Evolutionary conservation across 768 basidiomycete species (phyloP), one percentile per base, ranked within the genome.

Genomic region (Phlegmacium glaucopus): DNA sequence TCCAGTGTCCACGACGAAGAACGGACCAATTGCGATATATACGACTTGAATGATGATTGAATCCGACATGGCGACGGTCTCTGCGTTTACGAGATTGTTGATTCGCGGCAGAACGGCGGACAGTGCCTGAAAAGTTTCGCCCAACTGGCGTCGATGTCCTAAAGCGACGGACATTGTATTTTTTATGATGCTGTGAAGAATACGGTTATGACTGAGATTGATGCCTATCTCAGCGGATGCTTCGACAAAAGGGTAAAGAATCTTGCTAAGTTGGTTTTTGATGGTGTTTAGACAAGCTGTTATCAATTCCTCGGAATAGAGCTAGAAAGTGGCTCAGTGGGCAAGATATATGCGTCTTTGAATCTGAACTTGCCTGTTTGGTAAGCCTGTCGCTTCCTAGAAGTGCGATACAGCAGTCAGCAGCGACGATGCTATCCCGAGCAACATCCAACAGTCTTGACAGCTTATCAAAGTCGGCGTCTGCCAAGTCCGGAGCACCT

Each of bases 261-360:
- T 74, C 59, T 81, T 80, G 1, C 80, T 80, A 26, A 96, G 78
- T 48, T 86, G 85, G 51, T 86, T 87, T 62, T 94, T 94, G 51
- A 93, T 76, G 0, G 85, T 73, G 36, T 68, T 72, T 13, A 97
- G 72, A 66, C 93, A 91, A 0, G 78, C 71, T 0, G 83, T 83
- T 51, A 99, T 90, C 9, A 94, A 74, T 61, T 99, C 96, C 63
- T 97, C 93, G 0, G 95, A 96, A 64, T 95, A 95, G 8, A 97
- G 70, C 88, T 94, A 58, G 13, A 7, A 37, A 3, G 13, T n/a
- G 35, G 22, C 25, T 42, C 34, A 49, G 54, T 43, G 16, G 32
- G 42, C 9, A 28, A 27, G 7, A 45, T 18, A 26, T 22, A 13
- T 13, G 22, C 27, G 16, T 9, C 12, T 47, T 45, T 17, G 10